A percentile compares a stretch with the other conserved stretches of the same genome.
These are phyloP conservation scores for Wallacemonas sp. DNA, from an alignment of 208 protist species.

Conservation along the genomic window DNA sequence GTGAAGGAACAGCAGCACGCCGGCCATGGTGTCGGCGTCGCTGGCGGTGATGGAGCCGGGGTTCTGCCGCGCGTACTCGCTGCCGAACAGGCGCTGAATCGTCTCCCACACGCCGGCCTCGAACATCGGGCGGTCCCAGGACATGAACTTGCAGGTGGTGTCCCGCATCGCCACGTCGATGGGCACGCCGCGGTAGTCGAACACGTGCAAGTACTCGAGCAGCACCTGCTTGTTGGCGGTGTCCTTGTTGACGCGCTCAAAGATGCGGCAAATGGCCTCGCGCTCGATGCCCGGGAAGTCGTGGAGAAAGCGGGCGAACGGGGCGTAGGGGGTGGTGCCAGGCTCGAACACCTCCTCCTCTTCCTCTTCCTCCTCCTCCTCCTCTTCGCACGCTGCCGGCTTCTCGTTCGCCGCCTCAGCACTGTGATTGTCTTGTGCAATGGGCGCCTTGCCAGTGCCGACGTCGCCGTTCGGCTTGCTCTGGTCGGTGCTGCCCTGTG, in stretches of 20 bases:
- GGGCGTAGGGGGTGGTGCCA: constrained; percentile 29
- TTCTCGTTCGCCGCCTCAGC: background rate
- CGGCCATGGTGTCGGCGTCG: constrained; percentile 83
- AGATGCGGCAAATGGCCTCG: constrained; percentile 65
- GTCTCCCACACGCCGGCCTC: constrained; percentile 86
- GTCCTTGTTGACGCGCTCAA: constrained; percentile 74
- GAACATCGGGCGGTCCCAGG: constrained; percentile 87
- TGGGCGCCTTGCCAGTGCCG: background rate
- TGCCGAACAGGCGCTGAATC: constrained; percentile 77
- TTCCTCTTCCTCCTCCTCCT: constrained; percentile 4
- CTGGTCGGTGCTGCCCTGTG: no score
- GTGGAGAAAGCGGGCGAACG: constrained; percentile 76
- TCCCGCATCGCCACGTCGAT: constrained; percentile 86
- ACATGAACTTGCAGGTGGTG: constrained; percentile 89
- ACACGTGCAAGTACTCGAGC: constrained; percentile 73
- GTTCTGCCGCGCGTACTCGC: constrained; percentile 83
- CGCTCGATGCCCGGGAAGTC: constrained; percentile 68
- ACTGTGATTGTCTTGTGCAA: background rate
- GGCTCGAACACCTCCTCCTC: background rate
- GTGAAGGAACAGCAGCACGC: constrained; percentile 89
- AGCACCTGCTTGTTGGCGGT: constrained; percentile 49
- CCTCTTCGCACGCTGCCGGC: background rate
- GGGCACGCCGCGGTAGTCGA: constrained; percentile 67
- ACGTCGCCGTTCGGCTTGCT: no score
- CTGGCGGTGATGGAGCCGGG: constrained; percentile 51